Base-by-base conservation (phyloP, 2,329 filamentous ascomycete species). In the Fusarium zealandicum region DNA sequence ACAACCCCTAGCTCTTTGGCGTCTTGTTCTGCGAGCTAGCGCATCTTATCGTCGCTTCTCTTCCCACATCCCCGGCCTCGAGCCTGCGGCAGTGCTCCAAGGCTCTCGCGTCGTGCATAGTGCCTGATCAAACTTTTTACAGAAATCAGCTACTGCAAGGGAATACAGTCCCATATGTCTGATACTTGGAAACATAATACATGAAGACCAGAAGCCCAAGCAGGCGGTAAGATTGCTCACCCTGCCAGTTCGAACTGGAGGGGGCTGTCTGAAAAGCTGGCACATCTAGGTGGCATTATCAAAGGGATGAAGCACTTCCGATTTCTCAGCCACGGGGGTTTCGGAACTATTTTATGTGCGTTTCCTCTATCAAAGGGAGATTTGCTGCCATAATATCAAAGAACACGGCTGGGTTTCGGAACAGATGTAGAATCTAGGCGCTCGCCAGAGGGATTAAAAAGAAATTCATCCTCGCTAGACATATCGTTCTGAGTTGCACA, bases 341-440 rank as follows among this genome's bases (percentile, higher is more conserved):
- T 20, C 36, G 45, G 13, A 49, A 49, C 7, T n/a, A n/a, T n/a
- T n/a, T n/a, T n/a, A n/a, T n/a, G n/a, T n/a, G n/a, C n/a, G n/a
- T n/a, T n/a, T n/a, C n/a, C n/a, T n/a, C n/a, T n/a, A n/a, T n/a
- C n/a, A n/a, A n/a, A n/a, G n/a, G n/a, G n/a, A n/a, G n/a, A n/a
- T n/a, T n/a, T n/a, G n/a, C n/a, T n/a, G n/a, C n/a, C n/a, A n/a
- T n/a, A n/a, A n/a, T n/a, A n/a, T n/a, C n/a, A n/a, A n/a, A n/a
- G n/a, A n/a, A n/a, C n/a, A n/a, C n/a, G n/a, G n/a, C n/a, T n/a
- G 37, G 28, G 5, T 6, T 49, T 20, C 36, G 45, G 13, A 49
- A 49, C 7, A 17, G 37, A 13, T 49, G 45, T 11, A 41, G 45
- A 12, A 40, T 48, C 22, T 48, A 36, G 36, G n/a, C 28, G n/a